These are phyloP conservation scores for Eucalyptus paniculata DNA, from an alignment of 345 rosid genomes.

Conservation along the genomic window DNA sequence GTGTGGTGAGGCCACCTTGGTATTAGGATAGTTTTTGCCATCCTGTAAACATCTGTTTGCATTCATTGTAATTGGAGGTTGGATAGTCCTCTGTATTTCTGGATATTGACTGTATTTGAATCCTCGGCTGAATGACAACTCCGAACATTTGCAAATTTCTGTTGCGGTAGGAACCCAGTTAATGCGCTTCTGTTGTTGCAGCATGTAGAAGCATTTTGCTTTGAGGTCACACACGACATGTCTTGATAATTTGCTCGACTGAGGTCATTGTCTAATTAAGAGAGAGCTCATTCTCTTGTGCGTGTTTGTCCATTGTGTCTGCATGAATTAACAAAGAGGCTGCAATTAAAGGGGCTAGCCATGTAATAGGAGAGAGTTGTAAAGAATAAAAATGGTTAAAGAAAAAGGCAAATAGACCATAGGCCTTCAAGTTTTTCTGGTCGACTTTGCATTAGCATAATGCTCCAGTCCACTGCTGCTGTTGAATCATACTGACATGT, in stretches of 20 bases:
- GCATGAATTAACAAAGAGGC: background rate
- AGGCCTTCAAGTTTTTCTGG: background rate
- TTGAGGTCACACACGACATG: background rate
- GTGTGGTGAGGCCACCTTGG: slow-evolving; percentile 34
- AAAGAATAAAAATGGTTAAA: background rate
- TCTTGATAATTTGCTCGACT: background rate
- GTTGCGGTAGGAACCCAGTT: background rate
- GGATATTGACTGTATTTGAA: background rate
- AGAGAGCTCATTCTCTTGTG: background rate
- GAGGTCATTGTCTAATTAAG: background rate
- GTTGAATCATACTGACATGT: background rate
- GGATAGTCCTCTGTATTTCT: background rate
- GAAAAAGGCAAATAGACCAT: background rate
- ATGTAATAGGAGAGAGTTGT: background rate
- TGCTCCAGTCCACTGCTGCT: background rate
- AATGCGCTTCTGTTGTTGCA: background rate
- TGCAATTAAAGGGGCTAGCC: background rate
- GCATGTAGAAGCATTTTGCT: background rate
- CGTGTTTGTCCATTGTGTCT: background rate
- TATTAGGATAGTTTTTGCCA: background rate
- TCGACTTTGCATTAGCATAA: background rate
- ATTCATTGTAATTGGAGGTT: background rate
- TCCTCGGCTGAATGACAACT: background rate
- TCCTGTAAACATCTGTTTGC: background rate
- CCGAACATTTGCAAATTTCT: background rate